These are phyloP conservation scores for Microdochium paspali DNA, from an alignment of 2,329 filamentous ascomycete genomes.

Conservation along the genomic window DNA sequence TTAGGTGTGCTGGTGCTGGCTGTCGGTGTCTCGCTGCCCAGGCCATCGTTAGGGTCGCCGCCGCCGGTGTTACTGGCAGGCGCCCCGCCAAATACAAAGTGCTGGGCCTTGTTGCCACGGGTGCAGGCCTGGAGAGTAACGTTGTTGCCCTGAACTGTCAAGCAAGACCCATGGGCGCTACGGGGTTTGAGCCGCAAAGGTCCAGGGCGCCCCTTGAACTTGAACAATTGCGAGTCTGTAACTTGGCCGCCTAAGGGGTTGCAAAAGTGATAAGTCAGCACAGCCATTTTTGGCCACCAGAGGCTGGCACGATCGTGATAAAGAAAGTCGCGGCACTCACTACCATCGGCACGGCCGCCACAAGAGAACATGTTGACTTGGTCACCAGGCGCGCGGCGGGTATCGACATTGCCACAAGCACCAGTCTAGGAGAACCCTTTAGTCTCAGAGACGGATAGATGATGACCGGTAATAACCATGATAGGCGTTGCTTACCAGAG, in stretches of 20 bases:
- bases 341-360: slow-evolving; percentile 45
- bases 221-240: slow-evolving; percentile 42
- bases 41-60: slow-evolving; percentile 2
- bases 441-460: background rate
- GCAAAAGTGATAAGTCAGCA: slow-evolving; percentile 4
- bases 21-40: background rate
- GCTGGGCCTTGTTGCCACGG: slow-evolving; percentile 27
- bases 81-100: slow-evolving; percentile 24
- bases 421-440: slow-evolving; percentile 28
- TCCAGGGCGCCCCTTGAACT: slow-evolving; percentile 29
- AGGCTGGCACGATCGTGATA: too few species aligned
- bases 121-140: slow-evolving; percentile 34
- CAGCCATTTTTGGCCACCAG: too few species aligned
- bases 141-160: slow-evolving; percentile 31
- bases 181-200: slow-evolving; percentile 33
- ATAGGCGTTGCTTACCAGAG: slow-evolving; percentile 24
- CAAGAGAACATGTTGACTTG: slow-evolving; percentile 49
- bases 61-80: slow-evolving; percentile 3
- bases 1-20: background rate
- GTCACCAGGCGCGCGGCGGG: slow-evolving; percentile 36
- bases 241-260: slow-evolving; percentile 28
- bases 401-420: slow-evolving; percentile 50
- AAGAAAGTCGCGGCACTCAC: too few species aligned
- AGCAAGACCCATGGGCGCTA: slow-evolving; percentile 35
- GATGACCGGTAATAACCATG: background rate